phyloP scores from a whole-genome alignment of 1,284 basidiomycete species.

The Tilletia horrida region DNA sequence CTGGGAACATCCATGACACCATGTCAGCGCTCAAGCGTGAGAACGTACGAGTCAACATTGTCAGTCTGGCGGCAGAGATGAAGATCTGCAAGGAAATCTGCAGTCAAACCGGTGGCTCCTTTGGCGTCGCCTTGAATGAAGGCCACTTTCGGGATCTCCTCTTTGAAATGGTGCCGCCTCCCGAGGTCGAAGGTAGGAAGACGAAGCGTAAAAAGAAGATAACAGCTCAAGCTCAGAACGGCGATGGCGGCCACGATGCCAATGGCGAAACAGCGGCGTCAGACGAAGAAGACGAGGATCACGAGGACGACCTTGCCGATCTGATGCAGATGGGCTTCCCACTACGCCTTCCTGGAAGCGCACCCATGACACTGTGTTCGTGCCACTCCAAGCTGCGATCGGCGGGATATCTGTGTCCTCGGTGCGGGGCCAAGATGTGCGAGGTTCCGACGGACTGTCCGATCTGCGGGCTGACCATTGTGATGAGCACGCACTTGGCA shows the following conservation, averaged over 20 bases:
- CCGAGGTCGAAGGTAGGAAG: conserved; percentile 35
- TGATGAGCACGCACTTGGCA: conserved; percentile 93
- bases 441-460: conserved; percentile 98
- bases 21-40: conserved; percentile 73
- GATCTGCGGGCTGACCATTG: conserved; percentile 93
- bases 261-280: conserved; percentile 21
- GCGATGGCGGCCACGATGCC: background rate
- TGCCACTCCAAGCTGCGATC: conserved; percentile 87
- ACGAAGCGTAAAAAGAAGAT: conserved; percentile 9
- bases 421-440: conserved; percentile 87
- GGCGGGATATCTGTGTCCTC: conserved; percentile 89
- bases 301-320: conserved; percentile 57
- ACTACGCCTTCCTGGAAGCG: conserved; percentile 38
- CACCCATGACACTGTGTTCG: conserved; percentile 63
- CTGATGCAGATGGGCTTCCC: conserved; percentile 99
- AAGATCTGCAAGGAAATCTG: conserved; percentile 85
- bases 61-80: conserved; percentile 88
- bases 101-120: conserved; percentile 44
- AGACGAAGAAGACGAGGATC: conserved; percentile 20
- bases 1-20: conserved; percentile 91
- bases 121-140: conserved; percentile 90
- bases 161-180: conserved; percentile 89
- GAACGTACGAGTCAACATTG: conserved; percentile 81
- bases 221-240: background rate
- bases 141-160: conserved; percentile 91